Evolutionary conservation across 179 eudicot species (phyloP).

Genomic region (Corrigiola litoralis): DNA sequence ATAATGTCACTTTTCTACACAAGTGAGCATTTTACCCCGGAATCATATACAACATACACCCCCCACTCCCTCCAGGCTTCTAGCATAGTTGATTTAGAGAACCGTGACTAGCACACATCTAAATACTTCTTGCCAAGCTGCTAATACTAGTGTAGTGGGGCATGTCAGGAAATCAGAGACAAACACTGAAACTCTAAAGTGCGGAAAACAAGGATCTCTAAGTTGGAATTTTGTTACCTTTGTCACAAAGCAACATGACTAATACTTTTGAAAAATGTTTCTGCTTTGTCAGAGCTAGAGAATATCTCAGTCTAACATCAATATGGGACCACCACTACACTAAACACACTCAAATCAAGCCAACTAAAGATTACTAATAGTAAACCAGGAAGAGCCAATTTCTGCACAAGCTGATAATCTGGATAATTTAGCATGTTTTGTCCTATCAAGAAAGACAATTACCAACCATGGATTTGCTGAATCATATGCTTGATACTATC

Average conservation of each 20-base stretch:
- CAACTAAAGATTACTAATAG: not conserved
- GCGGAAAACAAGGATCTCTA: not conserved
- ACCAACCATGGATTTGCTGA: not conserved
- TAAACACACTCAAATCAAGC: not conserved
- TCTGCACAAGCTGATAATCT: too few relatives aligned
- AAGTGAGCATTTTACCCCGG: too few relatives aligned
- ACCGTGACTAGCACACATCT: not conserved
- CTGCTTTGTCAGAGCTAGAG: not conserved
- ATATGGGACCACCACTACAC: not conserved
- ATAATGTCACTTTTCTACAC: too few relatives aligned
- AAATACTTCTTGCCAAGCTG: not conserved
- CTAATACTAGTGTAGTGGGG: not conserved
- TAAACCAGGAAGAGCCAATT: not conserved
- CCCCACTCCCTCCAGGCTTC: too few relatives aligned
- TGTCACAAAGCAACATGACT: slow-evolving; percentile 12
- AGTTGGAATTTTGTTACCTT: slow-evolving; percentile 6
- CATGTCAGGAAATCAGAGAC: not conserved
- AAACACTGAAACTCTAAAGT: not conserved
- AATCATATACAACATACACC: too few relatives aligned
- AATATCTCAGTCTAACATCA: not conserved
- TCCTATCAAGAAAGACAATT: slow-evolving; percentile 1
- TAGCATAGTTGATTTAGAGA: too few relatives aligned
- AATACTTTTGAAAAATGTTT: slow-evolving; percentile 10
- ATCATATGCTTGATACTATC: too few relatives aligned
- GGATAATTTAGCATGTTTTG: slow-evolving; percentile 4